These are phyloP conservation scores for Aspergillus sparsus DNA, from an alignment of 495 filamentous ascomycete genomes.

Conservation along the genomic window DNA sequence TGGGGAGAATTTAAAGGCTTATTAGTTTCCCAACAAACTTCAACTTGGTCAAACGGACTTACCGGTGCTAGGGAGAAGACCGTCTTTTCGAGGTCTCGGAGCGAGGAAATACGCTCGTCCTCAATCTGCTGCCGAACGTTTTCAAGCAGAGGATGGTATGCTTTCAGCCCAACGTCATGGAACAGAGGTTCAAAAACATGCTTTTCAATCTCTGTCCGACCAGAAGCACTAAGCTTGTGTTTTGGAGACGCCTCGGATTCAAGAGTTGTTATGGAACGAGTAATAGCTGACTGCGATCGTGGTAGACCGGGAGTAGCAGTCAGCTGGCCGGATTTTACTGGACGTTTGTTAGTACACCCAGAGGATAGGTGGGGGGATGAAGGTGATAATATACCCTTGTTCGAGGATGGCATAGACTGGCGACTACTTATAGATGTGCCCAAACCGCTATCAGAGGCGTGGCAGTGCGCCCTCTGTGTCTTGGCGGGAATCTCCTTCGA, in stretches of 20 bases:
- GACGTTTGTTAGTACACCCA: slow-evolving; percentile 9
- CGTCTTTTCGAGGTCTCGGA: slow-evolving; percentile 88
- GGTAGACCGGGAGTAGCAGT: slow-evolving; percentile 9
- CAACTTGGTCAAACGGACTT: slow-evolving; percentile 55
- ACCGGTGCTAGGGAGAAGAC: slow-evolving; percentile 84
- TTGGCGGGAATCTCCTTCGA: slow-evolving; percentile 24
- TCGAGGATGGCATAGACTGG: slow-evolving; percentile 27
- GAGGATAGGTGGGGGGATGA: slow-evolving; percentile 4
- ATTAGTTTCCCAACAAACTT: slow-evolving; percentile 31
- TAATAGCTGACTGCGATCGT: slow-evolving; percentile 45
- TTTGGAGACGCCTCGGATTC: slow-evolving; percentile 29
- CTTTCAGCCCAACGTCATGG: slow-evolving; percentile 58
- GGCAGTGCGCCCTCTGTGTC: slow-evolving; percentile 33
- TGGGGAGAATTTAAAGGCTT: slow-evolving; percentile 43
- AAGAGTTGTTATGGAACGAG: slow-evolving; percentile 40
- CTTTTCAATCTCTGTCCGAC: slow-evolving; percentile 57
- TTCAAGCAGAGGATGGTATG: slow-evolving; percentile 75
- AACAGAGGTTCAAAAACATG: slow-evolving; percentile 60
- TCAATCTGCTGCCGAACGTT: slow-evolving; percentile 75
- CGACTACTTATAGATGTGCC: slow-evolving; percentile 54
- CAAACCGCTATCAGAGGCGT: slow-evolving; percentile 55
- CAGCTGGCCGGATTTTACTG: slow-evolving; percentile 31
- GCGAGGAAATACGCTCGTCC: slow-evolving; percentile 76
- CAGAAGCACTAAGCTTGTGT: slow-evolving; percentile 50
- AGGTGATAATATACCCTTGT: slow-evolving; percentile 21